phyloP scores from a whole-genome alignment of 306 rosid genomes.

The Echinosophora koreensis region DNA sequence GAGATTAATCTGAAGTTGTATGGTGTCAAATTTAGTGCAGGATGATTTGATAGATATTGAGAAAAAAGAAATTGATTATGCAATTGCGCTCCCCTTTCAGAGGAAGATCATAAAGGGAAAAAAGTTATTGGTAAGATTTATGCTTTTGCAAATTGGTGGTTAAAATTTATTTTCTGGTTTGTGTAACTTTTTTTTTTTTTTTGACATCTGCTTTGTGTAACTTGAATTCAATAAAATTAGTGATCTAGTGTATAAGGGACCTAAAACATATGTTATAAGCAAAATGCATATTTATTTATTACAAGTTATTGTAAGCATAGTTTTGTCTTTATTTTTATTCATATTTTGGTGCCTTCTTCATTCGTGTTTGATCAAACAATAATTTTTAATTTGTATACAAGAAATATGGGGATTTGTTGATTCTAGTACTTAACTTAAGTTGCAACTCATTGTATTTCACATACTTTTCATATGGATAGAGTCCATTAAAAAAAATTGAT shows the following conservation, averaged over 20 bases:
- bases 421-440: slow-evolving; percentile 22
- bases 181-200: too few species aligned
- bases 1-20: slow-evolving; percentile 46
- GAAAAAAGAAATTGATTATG: slow-evolving; percentile 74
- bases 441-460: background rate
- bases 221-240: background rate
- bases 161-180: slow-evolving; percentile 18
- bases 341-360: background rate
- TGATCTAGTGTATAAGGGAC: slow-evolving; percentile 15
- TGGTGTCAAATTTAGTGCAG: slow-evolving; percentile 63
- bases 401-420: slow-evolving; percentile 32
- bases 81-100: slow-evolving; percentile 88
- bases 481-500: slow-evolving; percentile 31
- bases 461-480: slow-evolving; percentile 22
- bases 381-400: slow-evolving; percentile 1
- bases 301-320: too few species aligned
- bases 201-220: too few species aligned
- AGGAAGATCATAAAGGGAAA: slow-evolving; percentile 78
- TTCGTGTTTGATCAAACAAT: slow-evolving; percentile 14
- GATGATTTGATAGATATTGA: slow-evolving; percentile 68
- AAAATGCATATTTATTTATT: slow-evolving; percentile 33
- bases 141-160: slow-evolving; percentile 15
- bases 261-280: slow-evolving; percentile 20
- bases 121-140: slow-evolving; percentile 70
- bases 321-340: background rate